Evolutionary conservation across 1,284 basidiomycete species (phyloP), one percentile per base, ranked within the genome.

Genomic region (Melampsora occidentalis): DNA sequence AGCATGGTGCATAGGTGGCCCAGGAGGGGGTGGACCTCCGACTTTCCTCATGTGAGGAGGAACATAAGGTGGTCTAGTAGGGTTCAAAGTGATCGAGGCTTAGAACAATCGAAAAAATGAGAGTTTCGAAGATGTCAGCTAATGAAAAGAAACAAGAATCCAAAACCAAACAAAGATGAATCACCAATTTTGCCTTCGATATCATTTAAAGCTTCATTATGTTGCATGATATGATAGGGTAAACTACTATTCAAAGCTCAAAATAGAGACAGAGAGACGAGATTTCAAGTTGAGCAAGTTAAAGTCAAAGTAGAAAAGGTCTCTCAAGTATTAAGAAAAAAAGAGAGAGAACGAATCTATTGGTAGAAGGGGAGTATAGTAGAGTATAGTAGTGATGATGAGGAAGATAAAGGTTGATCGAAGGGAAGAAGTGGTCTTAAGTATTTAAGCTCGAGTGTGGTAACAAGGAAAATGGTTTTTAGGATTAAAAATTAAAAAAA

Each of bases 1-100:
- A 14, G 53, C 53, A 9, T 76, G 68, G 31, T 51, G 69, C 2
- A 46, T 48, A 46, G 71, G 64, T 18, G 65, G 53, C 7, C 61
- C 66, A 63, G 78, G 71, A 12, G 67, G 48, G 7, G 63, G 31
- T 12, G 72, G 5, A 6, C 49, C n/a, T n/a, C 71, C 77, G 18
- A 69, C 67, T 76, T 78, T 80, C 75, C 80, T 78, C 65, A 80
- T 76, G 76, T 81, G 80, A 49, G 80, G 80, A 35, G 80, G 80
- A 25, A 81, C 80, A 63, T 81, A 81, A 33, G 80, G 72, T 20
- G 80, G 71, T 42, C 78, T 76, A 14, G 75, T 80, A 75, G 84
- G 87, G 84, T 89, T 89, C 84, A 92, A 86, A 83, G 88, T 87
- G 83, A 91, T 89, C 86, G 89, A 87, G 82, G 86, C 87, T 76